Evolutionary conservation across 73 alveolate species (phyloP), one percentile per base, ranked within the genome.

Genomic region (Blepharisma stoltei): DNA sequence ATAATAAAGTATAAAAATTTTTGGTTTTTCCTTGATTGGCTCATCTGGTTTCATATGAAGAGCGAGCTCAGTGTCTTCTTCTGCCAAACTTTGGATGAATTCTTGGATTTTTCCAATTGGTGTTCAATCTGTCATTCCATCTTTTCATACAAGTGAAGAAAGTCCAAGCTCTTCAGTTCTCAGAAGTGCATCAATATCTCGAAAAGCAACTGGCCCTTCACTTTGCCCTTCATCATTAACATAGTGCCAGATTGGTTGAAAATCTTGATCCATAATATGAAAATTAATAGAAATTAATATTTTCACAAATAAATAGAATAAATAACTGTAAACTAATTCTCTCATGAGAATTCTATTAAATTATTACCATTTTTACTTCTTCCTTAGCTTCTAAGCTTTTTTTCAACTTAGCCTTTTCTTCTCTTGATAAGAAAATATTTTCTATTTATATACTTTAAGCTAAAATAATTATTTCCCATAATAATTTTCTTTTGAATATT

Each of bases 141-240:
- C 93, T 43, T 70, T 88, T 91, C 90, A 90, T 18, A 78, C 89
- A 25, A 27, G 67, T 6, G 93, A 70, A 45, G 77, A n/a, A 20
- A 82, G 67, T 20, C 46, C 55, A 6, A 84, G 46, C 27, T 78
- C 88, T 11, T 81, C 77, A 1, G 91, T 83, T 54, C 97, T 78
- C 27, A 88, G 71, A 73, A 84, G 70, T 65, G 84, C 95, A 87
- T 90, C 97, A 21, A 86, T 48, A 77, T 86, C 93, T 54, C 93
- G 54, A 23, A 49, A 41, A 20, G 83, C 54, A 38, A 82, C 46
- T 6, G 90, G 93, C 1, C 93, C 93, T 38, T 50, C 71, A 25
- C 23, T 32, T 41, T 54, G 77, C n/a, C 52, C 78, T 18, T 76
- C 60, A 6, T 25, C 20, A 23, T 71, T 60, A 48, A 60, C 71